Evolutionary conservation across 352 stramenopile species (phyloP).

Genomic region (Blastocystis sp.): DNA sequence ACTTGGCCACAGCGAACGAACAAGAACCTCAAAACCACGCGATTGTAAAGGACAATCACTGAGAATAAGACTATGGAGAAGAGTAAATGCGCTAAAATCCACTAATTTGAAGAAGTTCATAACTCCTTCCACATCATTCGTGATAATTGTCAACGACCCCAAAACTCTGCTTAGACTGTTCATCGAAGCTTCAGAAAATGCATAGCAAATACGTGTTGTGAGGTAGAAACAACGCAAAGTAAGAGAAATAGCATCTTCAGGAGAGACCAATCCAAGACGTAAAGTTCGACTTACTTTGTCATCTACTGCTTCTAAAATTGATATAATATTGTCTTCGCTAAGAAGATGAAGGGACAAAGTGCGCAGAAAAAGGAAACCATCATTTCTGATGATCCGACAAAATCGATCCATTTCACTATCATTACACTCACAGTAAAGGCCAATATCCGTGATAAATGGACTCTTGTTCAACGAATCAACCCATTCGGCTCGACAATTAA

Average conservation of each 20-base stretch:
- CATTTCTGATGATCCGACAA: slow-evolving; percentile 27
- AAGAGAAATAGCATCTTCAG: neutral
- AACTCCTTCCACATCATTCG: neutral
- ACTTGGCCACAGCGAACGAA: slow-evolving; percentile 16
- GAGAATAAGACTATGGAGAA: neutral
- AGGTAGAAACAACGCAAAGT: neutral
- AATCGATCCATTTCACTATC: slow-evolving; percentile 17
- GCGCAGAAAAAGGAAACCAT: slow-evolving; percentile 10
- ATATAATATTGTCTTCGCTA: neutral
- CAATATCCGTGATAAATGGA: neutral
- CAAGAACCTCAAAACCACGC: neutral
- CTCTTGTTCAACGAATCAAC: slow-evolving; percentile 13
- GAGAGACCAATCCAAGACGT: neutral
- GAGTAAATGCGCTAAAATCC: neutral
- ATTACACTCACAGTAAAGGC: neutral
- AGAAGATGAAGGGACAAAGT: neutral
- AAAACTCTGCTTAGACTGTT: neutral
- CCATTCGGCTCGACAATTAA: slow-evolving; percentile 29
- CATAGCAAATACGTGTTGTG: slow-evolving; percentile 7
- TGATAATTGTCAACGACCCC: neutral
- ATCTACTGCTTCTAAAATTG: neutral
- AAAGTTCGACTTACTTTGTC: neutral
- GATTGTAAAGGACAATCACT: neutral
- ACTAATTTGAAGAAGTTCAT: slow-evolving; percentile 13
- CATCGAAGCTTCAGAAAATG: neutral